A percentile compares a stretch with the other conserved stretches of the same genome.
phyloP scores from a whole-genome alignment of 495 filamentous ascomycete species.

The Diplogelasinospora grovesii region DNA sequence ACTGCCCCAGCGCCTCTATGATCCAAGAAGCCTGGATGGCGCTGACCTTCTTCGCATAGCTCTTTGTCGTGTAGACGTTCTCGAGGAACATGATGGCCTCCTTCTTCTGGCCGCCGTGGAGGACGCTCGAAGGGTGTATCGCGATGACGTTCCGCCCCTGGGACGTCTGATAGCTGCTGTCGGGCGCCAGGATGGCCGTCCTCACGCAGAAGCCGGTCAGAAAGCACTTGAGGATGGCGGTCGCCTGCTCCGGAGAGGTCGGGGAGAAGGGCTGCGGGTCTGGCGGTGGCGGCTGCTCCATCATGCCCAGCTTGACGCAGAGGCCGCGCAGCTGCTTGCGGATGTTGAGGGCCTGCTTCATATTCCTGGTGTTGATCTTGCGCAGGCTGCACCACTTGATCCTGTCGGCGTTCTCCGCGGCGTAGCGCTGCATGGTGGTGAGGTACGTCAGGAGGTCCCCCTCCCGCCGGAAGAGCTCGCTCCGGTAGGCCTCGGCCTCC shows the following conservation, averaged over 20 bases:
- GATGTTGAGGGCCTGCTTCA: conserved; percentile 67
- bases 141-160: conserved; percentile 78
- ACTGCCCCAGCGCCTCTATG: conserved; percentile 54
- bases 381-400: conserved; percentile 71
- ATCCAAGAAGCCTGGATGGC: conserved; percentile 86
- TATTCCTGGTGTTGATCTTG: conserved; percentile 72
- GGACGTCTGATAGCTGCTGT: conserved; percentile 79
- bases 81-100: conserved; percentile 96
- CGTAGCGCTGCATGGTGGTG: conserved; percentile 73
- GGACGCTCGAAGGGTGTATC: conserved; percentile 80
- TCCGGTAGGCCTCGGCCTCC: conserved; percentile 62
- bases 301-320: conserved; percentile 45
- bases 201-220: conserved; percentile 74
- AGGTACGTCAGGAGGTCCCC: conserved; percentile 89
- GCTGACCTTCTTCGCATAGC: conserved; percentile 85
- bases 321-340: conserved; percentile 77
- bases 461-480: conserved; percentile 69
- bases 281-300: conserved; percentile 27
- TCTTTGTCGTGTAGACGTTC: conserved; percentile 88
- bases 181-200: conserved; percentile 74
- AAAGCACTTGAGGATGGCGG: conserved; percentile 68
- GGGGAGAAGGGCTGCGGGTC: conserved; percentile 46
- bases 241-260: conserved; percentile 46
- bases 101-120: conserved; percentile 80
- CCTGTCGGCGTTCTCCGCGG: conserved; percentile 65